These are phyloP conservation scores for Fusarium longipes DNA, from an alignment of 2,329 filamentous ascomycete species.

Conservation along the genomic window DNA sequence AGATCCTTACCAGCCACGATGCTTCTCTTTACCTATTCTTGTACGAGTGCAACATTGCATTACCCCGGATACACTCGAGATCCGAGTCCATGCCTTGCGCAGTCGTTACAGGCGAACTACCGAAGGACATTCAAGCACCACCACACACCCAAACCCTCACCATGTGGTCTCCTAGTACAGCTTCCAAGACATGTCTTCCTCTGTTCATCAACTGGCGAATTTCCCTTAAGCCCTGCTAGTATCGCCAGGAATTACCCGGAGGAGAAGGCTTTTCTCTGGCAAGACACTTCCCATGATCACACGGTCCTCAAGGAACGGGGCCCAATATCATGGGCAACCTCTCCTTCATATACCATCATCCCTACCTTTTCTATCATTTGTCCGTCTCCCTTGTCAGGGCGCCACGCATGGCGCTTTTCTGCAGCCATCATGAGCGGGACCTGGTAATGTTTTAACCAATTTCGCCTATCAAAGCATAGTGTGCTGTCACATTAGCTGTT, in stretches of 20 bases:
- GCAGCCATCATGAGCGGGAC: constrained; percentile 23
- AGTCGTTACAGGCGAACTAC: constrained; percentile 26
- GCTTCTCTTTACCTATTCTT: not conserved
- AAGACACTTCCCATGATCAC: not conserved
- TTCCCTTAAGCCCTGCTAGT: constrained; percentile 9
- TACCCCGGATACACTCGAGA: constrained; percentile 16
- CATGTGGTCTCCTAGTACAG: constrained; percentile 36
- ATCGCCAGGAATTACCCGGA: not conserved
- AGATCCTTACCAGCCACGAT: constrained; percentile 9
- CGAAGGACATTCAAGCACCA: constrained; percentile 16
- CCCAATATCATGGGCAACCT: constrained; percentile 9
- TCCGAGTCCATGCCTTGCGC: constrained; percentile 5
- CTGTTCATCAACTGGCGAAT: constrained; percentile 4
- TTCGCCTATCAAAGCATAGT: constrained; percentile 39
- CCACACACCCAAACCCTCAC: constrained; percentile 24
- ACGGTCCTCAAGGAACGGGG: not conserved
- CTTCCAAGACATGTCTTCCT: constrained; percentile 37
- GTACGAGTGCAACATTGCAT: constrained; percentile 32
- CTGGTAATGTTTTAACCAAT: constrained; percentile 37
- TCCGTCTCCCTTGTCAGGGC: constrained; percentile 20
- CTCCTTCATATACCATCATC: constrained; percentile 17
- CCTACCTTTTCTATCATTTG: not conserved
- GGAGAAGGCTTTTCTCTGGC: not conserved
- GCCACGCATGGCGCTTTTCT: constrained; percentile 32
- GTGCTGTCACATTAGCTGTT: constrained; percentile 33